Evolutionary conservation across 805 yeast genomes (phyloP), one percentile per base, ranked within the genome.

Genomic region (Candida silvicultrix): DNA sequence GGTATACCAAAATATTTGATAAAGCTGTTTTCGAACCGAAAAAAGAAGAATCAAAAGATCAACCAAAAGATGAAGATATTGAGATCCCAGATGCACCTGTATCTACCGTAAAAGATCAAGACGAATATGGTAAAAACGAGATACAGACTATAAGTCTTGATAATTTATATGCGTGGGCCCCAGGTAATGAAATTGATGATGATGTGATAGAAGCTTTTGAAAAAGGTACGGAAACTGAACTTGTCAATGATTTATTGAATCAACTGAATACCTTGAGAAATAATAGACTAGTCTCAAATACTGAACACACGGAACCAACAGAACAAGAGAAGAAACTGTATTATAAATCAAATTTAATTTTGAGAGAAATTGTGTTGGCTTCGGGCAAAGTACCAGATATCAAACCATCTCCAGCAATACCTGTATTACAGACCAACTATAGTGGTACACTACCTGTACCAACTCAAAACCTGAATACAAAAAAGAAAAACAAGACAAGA

Each of bases 401-500:
- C 11, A 64, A 63, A 22, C 57, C 51, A 19, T 62, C 67, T 39
- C 63, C 67, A 37, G 65, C 64, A 21, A 61, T 90, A 41, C 95
- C 96, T 1, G 82, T 85, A 0, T 71, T 85, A 46, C 80, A 80
- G 59, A 77, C 81, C 21, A 87, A 83, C 52, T 89, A 87, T 58
- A 67, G 77, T 34, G 97, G 97, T 41, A 74, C 84, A 1, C 71
- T 90, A 57, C 97, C 97, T 1, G 85, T 86, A 2, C 66, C 74
- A 5, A 61, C 72, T 3, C 63, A 59, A 29, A 45, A 46, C n/a
- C 25, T 36, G 23, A 38, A 44, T 32, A 38, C 50, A 20, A 53
- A 51, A 42, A 54, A 55, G 50, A 58, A 57, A 40, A 46, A 53
- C 19, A 58, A 58, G 41, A 23, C 53, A 5, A 44, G 48, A 45